These are phyloP conservation scores for Suhomyces canberraensis DNA, from an alignment of 805 yeast genomes.

Conservation along the genomic window DNA sequence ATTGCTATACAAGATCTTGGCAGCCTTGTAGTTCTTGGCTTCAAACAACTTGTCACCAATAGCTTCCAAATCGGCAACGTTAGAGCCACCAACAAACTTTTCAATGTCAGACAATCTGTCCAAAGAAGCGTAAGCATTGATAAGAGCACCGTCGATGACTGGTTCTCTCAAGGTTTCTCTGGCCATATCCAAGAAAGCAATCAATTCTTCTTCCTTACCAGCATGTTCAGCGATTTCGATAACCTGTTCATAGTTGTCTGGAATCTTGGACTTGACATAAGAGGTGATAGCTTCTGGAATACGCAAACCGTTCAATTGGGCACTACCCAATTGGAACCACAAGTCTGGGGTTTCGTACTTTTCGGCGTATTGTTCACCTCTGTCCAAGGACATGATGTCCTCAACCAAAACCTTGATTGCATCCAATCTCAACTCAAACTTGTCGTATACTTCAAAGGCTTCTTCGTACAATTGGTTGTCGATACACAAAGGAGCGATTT, in stretches of 20 bases:
- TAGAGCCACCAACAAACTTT: conserved; percentile 76
- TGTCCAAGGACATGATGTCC: conserved; percentile 88
- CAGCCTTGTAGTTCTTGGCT: conserved; percentile 83
- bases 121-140: conserved; percentile 80
- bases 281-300: conserved; percentile 89
- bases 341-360: conserved; percentile 79
- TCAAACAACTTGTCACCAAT: conserved; percentile 91
- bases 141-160: conserved; percentile 85
- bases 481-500: conserved; percentile 88
- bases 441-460: conserved; percentile 89
- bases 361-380: conserved; percentile 92
- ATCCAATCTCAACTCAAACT: conserved; percentile 68
- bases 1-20: conserved; percentile 79
- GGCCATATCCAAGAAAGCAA: conserved; percentile 86
- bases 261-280: conserved; percentile 87
- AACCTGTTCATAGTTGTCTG: conserved; percentile 84
- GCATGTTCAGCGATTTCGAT: conserved; percentile 94
- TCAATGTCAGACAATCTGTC: conserved; percentile 78
- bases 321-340: conserved; percentile 94
- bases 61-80: conserved; percentile 86
- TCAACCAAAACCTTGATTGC: conserved; percentile 92
- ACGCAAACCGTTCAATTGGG: conserved; percentile 91
- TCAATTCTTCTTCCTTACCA: conserved; percentile 91
- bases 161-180: conserved; percentile 90
- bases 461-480: conserved; percentile 89